Evolutionary conservation across 257 asterid genomes (phyloP).

Genomic region (Prunella vulgaris): DNA sequence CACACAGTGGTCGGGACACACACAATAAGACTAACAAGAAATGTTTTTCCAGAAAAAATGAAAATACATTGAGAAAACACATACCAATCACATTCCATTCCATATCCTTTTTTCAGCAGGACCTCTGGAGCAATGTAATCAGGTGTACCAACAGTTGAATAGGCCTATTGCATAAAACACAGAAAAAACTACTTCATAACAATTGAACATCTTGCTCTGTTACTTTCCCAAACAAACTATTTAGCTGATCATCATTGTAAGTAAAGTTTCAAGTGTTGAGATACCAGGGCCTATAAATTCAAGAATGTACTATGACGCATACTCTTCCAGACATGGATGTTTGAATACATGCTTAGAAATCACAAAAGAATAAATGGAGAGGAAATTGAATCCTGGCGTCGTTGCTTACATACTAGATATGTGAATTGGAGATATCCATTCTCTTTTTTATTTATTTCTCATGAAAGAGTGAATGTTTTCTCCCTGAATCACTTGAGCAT

Average conservation of each 20-base stretch:
- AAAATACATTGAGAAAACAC: constrained; percentile 23
- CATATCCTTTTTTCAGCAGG: constrained; percentile 88
- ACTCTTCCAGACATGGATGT: too few relatives aligned
- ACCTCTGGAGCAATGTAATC: constrained; percentile 99
- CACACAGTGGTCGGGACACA: constrained; percentile 7
- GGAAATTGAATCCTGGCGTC: neutral
- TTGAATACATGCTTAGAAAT: neutral
- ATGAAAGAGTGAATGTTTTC: neutral
- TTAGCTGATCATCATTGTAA: constrained; percentile 11
- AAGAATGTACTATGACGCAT: too few relatives aligned
- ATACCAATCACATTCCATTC: constrained; percentile 98
- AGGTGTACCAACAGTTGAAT: constrained; percentile 98
- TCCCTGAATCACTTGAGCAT: constrained; percentile 29
- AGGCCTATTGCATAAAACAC: constrained; percentile 54
- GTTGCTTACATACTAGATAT: neutral
- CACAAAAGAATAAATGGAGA: neutral
- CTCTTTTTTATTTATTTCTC: neutral
- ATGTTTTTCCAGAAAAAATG: constrained; percentile 13
- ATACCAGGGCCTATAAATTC: neutral
- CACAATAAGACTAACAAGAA: constrained; percentile 11
- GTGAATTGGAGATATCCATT: neutral
- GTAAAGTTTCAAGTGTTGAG: constrained; percentile 3
- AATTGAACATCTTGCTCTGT: neutral
- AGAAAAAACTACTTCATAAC: constrained; percentile 13
- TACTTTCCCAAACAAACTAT: neutral